phyloP scores from a whole-genome alignment of 179 eudicot species.

The Drosera spatulata region DNA sequence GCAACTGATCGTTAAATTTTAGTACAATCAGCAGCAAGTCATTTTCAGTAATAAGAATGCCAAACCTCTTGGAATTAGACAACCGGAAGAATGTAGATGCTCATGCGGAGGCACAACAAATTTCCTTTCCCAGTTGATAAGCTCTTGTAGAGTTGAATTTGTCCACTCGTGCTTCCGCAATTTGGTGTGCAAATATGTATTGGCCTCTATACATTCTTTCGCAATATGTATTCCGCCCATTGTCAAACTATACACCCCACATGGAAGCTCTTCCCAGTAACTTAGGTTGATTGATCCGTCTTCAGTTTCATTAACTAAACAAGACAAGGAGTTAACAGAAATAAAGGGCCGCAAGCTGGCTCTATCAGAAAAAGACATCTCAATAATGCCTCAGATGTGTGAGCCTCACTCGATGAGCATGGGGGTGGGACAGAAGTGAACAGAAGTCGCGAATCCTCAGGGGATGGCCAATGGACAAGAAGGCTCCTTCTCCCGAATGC shows the following conservation, averaged over 20 bases:
- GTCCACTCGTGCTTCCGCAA: conserved; percentile 72
- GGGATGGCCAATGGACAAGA: conserved; percentile 86
- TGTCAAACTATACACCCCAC: conserved; percentile 71
- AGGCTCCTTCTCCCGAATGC: conserved; percentile 96
- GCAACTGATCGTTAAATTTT: not conserved
- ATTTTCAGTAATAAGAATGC: not conserved
- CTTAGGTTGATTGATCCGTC: conserved; percentile 22
- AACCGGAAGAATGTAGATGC: conserved; percentile 15
- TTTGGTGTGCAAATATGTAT: conserved; percentile 38
- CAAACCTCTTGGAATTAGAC: conserved; percentile 4
- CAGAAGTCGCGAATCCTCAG: conserved; percentile 52
- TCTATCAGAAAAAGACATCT: too few species aligned
- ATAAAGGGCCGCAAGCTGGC: not conserved
- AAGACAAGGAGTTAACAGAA: conserved; percentile 4
- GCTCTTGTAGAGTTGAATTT: conserved; percentile 35
- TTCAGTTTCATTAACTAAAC: conserved; percentile 41
- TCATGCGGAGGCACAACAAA: conserved; percentile 47
- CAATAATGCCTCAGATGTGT: conserved; percentile 13
- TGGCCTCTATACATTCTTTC: conserved; percentile 13
- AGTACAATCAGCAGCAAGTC: not conserved
- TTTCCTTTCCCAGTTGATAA: conserved; percentile 72
- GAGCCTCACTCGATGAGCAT: conserved; percentile 19
- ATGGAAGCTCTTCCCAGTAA: conserved; percentile 94
- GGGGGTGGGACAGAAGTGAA: conserved; percentile 78
- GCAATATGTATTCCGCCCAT: conserved; percentile 9